Base-by-base conservation (phyloP, 768 basidiomycete genomes). In the Lactarius hatsudake region DNA sequence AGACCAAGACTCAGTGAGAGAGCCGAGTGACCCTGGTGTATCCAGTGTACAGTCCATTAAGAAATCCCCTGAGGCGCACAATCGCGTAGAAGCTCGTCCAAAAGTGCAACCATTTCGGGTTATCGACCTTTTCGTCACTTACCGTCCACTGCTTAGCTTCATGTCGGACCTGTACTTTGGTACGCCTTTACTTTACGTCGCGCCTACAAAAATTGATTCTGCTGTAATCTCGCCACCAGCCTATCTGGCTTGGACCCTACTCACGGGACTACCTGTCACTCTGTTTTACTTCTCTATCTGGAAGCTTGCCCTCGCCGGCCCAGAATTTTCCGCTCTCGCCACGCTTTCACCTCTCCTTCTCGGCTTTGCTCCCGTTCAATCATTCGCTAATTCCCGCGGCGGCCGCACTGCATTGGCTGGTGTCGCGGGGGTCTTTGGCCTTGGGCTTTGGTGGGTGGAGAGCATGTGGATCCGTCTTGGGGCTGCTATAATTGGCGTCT, bases 221-320 rank as follows among this genome's bases (percentile, higher is more conserved):
- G 36, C 32, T 58, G 57, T 34, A 18, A 55, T 63, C 67, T 17
- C 2, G 36, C 30, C 61, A 59, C 13, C 64, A 93, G 91, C 89
- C 5, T 93, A 87, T 73, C 79, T 90, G 20, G 92, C 89, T 76
- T 93, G 91, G 90, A 90, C 93, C 1, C 82, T 91, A 58, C 86
- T 91, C 74, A 95, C 94, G 1, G 83, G 86, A 3, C 84, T 94
- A 23, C 84, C 88, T 7, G 87, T 89, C 1, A 87, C 90, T 4
- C 80, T 96, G 4, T 96, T 96, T 79, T 96, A 95, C 77, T 96
- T 93, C 78, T 94, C 91, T 30, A 86, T 96, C 23, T 95, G 94
- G 94, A 84, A 93, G 73, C 86, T 95, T 20, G 92, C 90, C 32
- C 82, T 96, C 36, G 86, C 90, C 13, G 94, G 94, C 5, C 85